Base-by-base conservation (phyloP, 2,329 filamentous ascomycete genomes). In the Aspergillus viridinutans region DNA sequence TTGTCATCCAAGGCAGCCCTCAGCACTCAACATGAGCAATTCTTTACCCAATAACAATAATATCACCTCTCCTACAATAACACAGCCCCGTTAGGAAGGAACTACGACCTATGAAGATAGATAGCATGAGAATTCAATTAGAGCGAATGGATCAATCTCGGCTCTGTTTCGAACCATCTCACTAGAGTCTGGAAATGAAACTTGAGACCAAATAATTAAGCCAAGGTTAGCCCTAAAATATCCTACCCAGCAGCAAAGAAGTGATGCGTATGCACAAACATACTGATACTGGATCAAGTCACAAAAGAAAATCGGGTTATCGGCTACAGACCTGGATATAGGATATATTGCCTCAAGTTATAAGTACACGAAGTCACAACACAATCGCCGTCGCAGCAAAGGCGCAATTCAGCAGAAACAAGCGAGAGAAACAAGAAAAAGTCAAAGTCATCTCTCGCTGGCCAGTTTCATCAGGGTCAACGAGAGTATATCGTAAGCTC, bases 341-440 rank as follows among this genome's bases (percentile, higher is more conserved):
- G 32, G 32, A 38, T 38, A 38, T 38, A 17, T 38, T 38, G 32
- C 7, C 14, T 7, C 14, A 35, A 35, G 8, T 38, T 17, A 38
- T n/a, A 38, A 5, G 10, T 25, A 45, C 42, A 45, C n/a, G 20
- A 45, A 23, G 42, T 23, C 6, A 38, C 32, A 17, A 17, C 14
- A 38, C 32, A 35, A 38, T 38, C 14, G 14, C 32, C 14, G 14
- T 38, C 5, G 14, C 14, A 38, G 12, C 14, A 17, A 17, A 38
- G 32, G 3, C 2, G 32, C 32, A 38, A 3, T 17, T 38, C 14
- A 47, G 25, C 28, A 25, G 17, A 50, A 10, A n/a, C n/a, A 21
- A 42, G 21, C 60, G 56, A 63, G 60, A 63, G 45, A 59, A 61
- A 63, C 56, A 58, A 50, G 42, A 50, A 55, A 60, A 59, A 55